Conservation (phyloP, 306 rosid genomes). For the Erythrophleum fordii region DNA sequence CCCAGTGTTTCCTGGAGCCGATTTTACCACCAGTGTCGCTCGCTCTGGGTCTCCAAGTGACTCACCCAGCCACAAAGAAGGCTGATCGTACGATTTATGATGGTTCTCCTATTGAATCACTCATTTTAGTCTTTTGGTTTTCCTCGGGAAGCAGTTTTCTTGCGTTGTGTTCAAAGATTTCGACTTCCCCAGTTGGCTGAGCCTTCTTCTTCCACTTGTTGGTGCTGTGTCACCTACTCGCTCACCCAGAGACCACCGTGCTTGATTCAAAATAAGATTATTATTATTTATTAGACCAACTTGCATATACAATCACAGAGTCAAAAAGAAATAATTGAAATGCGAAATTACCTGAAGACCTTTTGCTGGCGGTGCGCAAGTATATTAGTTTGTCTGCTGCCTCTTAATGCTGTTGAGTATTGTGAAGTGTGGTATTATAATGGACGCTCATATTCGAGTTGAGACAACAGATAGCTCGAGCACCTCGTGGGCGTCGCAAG, state of each 20-base stretch:
- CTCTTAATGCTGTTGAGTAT: not conserved
- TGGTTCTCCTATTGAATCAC: not conserved
- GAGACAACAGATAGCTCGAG: slow-evolving; percentile 9
- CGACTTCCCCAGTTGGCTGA: slow-evolving; percentile 15
- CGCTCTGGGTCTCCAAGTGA: slow-evolving; percentile 3
- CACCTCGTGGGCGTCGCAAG: slow-evolving; percentile 17
- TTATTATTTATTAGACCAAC: not conserved
- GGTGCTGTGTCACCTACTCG: not conserved
- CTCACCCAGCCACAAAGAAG: slow-evolving; percentile 17
- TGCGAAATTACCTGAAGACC: not conserved
- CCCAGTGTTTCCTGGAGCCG: not conserved
- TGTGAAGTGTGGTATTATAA: no score
- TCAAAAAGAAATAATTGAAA: not conserved
- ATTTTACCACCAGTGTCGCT: not conserved
- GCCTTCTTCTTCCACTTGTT: not conserved
- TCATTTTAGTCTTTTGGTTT: not conserved
- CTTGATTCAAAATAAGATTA: not conserved
- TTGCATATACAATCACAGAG: not conserved
- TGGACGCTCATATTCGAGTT: not conserved
- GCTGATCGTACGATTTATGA: slow-evolving; percentile 29
- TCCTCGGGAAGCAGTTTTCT: slow-evolving; percentile 19
- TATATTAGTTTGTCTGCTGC: not conserved
- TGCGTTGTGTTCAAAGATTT: slow-evolving; percentile 38
- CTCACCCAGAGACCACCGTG: not conserved
- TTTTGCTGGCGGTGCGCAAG: not conserved